phyloP scores from a whole-genome alignment of 2,329 filamentous ascomycete genomes.

The Paecilomyces formosus region DNA sequence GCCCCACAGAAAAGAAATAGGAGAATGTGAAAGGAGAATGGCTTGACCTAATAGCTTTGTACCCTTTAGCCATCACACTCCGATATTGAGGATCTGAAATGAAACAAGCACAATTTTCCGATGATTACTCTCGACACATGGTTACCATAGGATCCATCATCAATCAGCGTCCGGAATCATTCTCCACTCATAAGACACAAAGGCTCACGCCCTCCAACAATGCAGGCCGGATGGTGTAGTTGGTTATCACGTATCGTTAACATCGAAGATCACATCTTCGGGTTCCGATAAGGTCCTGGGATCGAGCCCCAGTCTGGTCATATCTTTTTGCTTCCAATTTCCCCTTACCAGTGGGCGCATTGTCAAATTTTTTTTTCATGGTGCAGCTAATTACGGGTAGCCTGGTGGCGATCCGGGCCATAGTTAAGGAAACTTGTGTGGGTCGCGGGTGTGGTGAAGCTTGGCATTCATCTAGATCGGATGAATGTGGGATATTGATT shows the following conservation, averaged over 20 bases:
- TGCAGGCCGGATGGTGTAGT: slow-evolving; percentile 20
- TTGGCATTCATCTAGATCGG: not conserved
- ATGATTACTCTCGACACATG: too few relatives aligned
- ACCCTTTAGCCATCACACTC: not conserved
- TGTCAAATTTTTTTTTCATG: not conserved
- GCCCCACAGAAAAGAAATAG: too few relatives aligned
- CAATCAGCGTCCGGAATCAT: too few relatives aligned
- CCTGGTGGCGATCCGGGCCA: not conserved
- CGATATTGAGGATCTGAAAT: too few relatives aligned
- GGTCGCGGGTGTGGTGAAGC: not conserved
- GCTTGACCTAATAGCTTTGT: too few relatives aligned
- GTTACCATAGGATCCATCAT: too few relatives aligned
- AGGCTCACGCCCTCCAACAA: not conserved
- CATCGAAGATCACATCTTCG: slow-evolving; percentile 6
- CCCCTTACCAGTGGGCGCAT: too few relatives aligned
- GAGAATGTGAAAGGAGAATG: too few relatives aligned
- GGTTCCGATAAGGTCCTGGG: not conserved
- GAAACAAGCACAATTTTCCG: too few relatives aligned
- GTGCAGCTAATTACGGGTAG: not conserved
- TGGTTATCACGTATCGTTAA: slow-evolving; percentile 31
- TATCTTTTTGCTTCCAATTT: not conserved
- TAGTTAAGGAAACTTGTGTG: not conserved
- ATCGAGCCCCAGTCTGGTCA: not conserved
- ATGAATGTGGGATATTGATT: too few relatives aligned
- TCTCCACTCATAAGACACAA: not conserved